Base-by-base conservation (phyloP, 495 filamentous ascomycete species). In the Aspergillus panamensis region DNA sequence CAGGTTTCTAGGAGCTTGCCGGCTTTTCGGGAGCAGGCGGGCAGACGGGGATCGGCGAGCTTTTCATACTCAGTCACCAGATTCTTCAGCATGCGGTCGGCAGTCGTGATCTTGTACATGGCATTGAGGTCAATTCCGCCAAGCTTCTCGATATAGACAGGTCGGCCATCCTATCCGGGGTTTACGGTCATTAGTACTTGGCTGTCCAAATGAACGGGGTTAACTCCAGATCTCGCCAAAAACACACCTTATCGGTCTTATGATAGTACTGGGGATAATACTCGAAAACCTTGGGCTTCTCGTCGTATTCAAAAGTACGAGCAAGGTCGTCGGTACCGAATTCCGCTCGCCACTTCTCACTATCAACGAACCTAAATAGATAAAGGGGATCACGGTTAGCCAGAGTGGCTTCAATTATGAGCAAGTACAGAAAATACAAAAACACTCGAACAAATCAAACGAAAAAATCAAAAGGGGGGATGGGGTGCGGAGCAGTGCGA, bases 201-300 rank as follows among this genome's bases (percentile, higher is more conserved):
- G 21, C 19, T n/a, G 3, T 39, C 12, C n/a, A 59, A 25, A 16
- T 40, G 31, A 53, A 29, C 14, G 29, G 25, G 47, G 25, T 3
- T 6, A 3, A n/a, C n/a, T 37, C 30, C 3, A 20, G 30, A 5
- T 2, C 16, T 3, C n/a, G 25, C 17, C 9, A 8, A 20, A 40
- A 51, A 62, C 73, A 30, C 74, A 94, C 92, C 81, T 95, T 96
- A 76, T 98, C 94, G 6, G 91, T 98, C 79, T 96, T 96, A 82
- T 98, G 94, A 73, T 98, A 98, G 80, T 94, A 98, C 78, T 98
- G 94, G 3, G 92, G 91, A 72, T 98, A 98, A 80, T 88, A 97
- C 70, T 93, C 76, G 77, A 92, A 94, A 45, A 98, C 82, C 67
- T 91, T 66, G 48, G 81, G 74, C 81, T 96, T 96, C 82, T 97